These are phyloP conservation scores for Litchi chinensis DNA, from an alignment of 345 rosid species.

Conservation along the genomic window DNA sequence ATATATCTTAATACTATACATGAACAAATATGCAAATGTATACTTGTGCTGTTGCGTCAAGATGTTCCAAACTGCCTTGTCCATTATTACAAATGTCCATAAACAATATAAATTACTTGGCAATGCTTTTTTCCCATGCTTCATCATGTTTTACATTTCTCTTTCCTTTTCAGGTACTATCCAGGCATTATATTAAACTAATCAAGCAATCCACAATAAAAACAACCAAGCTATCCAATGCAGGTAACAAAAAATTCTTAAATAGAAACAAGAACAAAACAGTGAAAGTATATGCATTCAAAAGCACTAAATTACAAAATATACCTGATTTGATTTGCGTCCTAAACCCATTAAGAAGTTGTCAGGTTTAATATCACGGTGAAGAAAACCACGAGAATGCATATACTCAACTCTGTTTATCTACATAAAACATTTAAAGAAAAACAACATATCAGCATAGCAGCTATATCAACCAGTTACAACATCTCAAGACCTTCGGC, in stretches of 20 bases:
- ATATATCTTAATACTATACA: no score
- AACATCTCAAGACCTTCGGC: background rate
- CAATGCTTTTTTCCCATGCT: no score
- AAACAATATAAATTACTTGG: no score
- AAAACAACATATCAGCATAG: slow-evolving; percentile 6
- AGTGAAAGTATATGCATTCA: background rate
- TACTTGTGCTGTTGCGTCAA: no score
- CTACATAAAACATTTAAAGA: slow-evolving; percentile 33
- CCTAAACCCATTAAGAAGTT: slow-evolving; percentile 94
- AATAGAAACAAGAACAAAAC: background rate
- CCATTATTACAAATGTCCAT: no score
- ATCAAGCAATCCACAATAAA: background rate
- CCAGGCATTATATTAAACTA: background rate
- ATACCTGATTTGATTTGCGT: slow-evolving; percentile 92
- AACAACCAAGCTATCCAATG: background rate
- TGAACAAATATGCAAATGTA: no score
- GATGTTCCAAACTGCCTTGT: no score
- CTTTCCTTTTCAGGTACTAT: background rate
- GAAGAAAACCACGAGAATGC: slow-evolving; percentile 88
- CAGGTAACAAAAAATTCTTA: background rate
- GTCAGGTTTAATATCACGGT: slow-evolving; percentile 94
- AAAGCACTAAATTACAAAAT: background rate
- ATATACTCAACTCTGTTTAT: slow-evolving; percentile 88
- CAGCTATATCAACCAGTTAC: slow-evolving; percentile 4
- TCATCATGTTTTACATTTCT: background rate